phyloP scores from a whole-genome alignment of 129 eudicot species.

The Centrapalus pauciflorus region DNA sequence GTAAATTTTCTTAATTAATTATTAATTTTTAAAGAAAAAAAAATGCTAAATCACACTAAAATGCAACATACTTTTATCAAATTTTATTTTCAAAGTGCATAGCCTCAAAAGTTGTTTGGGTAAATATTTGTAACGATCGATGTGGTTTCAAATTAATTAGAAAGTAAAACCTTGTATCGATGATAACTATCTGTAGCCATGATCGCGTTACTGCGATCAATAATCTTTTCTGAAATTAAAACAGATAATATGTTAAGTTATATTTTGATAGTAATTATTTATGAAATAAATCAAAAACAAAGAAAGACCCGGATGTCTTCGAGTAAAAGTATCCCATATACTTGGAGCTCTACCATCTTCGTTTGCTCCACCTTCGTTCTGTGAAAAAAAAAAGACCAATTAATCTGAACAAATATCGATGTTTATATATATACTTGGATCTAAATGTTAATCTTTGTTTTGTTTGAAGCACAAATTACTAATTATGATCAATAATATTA shows the following conservation, averaged over 20 bases:
- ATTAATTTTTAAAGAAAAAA: background rate
- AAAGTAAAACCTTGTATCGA: constrained; percentile 36
- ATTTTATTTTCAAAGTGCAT: too few relatives aligned
- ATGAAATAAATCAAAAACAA: background rate
- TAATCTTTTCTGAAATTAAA: constrained; percentile 30
- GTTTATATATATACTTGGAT: background rate
- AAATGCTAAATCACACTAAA: too few relatives aligned
- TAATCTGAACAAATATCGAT: background rate
- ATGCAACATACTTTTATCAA: too few relatives aligned
- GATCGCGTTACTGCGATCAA: constrained; percentile 33
- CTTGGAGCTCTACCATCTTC: constrained; percentile 55
- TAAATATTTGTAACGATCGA: background rate
- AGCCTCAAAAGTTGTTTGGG: too few relatives aligned
- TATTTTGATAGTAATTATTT: background rate
- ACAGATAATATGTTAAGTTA: background rate
- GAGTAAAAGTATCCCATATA: constrained; percentile 51
- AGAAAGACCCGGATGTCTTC: constrained; percentile 38
- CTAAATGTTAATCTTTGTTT: too few relatives aligned
- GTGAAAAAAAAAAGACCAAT: too few relatives aligned
- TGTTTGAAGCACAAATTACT: too few relatives aligned
- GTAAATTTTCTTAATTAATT: background rate
- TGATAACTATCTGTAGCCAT: constrained; percentile 46
- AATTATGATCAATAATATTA: background rate
- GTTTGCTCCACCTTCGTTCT: constrained; percentile 56
- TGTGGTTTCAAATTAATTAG: background rate